Evolutionary conservation across 179 eudicot genomes (phyloP).

Genomic region (Beta macrorhiza): DNA sequence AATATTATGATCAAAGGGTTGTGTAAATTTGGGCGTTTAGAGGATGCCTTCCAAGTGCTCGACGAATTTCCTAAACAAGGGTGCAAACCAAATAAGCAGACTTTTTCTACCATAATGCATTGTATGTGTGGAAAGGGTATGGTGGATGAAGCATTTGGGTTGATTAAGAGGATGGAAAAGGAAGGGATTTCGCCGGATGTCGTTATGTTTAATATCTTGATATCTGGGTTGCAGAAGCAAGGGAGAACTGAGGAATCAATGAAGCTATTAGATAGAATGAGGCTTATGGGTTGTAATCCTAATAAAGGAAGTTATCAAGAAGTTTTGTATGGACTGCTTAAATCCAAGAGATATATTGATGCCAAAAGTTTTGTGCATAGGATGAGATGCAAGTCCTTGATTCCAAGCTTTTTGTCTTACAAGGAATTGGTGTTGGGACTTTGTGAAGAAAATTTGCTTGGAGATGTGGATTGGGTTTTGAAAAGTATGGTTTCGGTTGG

Average conservation of each 20-base stretch:
- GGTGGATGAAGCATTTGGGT: constrained; percentile 64
- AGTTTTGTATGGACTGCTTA: constrained; percentile 72
- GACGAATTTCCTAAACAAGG: constrained; percentile 80
- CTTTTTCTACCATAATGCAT: constrained; percentile 73
- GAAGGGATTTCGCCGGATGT: constrained; percentile 63
- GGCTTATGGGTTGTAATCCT: constrained; percentile 71
- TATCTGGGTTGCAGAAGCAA: constrained; percentile 61
- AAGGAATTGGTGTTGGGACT: constrained; percentile 57
- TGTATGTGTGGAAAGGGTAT: constrained; percentile 57
- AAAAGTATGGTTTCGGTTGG: constrained; percentile 64
- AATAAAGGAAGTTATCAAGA: constrained; percentile 74
- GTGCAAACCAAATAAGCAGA: constrained; percentile 62
- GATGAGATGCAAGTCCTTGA: constrained; percentile 54
- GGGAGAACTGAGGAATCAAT: constrained; percentile 66
- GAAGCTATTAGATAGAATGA: constrained; percentile 57
- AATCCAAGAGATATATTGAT: constrained; percentile 42
- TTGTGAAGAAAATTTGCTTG: constrained; percentile 44
- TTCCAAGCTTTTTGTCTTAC: constrained; percentile 69
- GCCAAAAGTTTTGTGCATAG: constrained; percentile 49
- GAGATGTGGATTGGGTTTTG: constrained; percentile 69
- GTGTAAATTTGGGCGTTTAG: constrained; percentile 58
- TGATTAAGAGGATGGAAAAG: constrained; percentile 72
- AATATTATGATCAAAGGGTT: constrained; percentile 85
- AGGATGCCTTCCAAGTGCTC: constrained; percentile 68
- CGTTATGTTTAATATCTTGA: constrained; percentile 57